phyloP scores from a whole-genome alignment of 2,329 filamentous ascomycete species.

The Aureobasidium sp. region DNA sequence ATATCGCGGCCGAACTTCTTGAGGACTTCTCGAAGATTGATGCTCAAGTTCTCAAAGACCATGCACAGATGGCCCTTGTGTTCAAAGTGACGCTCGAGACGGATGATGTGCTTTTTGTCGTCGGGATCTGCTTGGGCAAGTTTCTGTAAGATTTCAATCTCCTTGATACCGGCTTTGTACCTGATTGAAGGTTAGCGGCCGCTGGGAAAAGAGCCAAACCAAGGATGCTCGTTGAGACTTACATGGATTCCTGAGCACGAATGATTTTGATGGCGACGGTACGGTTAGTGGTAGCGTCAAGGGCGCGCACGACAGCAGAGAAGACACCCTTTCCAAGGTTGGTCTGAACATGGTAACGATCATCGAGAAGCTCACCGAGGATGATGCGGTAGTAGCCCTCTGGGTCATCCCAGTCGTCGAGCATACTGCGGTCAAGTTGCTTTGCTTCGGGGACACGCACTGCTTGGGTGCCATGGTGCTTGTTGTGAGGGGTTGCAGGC shows the following conservation, averaged over 20 bases:
- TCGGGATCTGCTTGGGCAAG: conserved; percentile 79
- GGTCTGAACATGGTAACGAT: conserved; percentile 81
- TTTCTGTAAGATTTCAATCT: conserved; percentile 87
- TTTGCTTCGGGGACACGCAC: conserved; percentile 45
- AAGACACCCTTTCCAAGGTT: conserved; percentile 92
- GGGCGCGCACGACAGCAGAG: conserved; percentile 85
- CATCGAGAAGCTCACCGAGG: conserved; percentile 80
- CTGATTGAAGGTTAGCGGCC: conserved; percentile 24
- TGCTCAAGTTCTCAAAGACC: conserved; percentile 87
- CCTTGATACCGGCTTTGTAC: conserved; percentile 83
- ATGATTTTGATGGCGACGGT: conserved; percentile 97
- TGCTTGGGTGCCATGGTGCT: conserved; percentile 36
- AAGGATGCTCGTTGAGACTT: neutral
- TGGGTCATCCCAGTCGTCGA: conserved; percentile 88
- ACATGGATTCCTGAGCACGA: conserved; percentile 87
- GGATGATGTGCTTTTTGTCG: conserved; percentile 85
- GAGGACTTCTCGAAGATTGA: conserved; percentile 87
- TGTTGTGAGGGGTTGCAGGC: conserved; percentile 42
- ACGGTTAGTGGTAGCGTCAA: conserved; percentile 58
- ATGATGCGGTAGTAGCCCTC: conserved; percentile 97
- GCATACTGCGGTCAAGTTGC: conserved; percentile 62
- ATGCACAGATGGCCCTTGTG: conserved; percentile 94
- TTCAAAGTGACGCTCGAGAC: conserved; percentile 79
- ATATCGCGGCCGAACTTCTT: conserved; percentile 95
- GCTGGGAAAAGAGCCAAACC: neutral